Evolutionary conservation across 805 yeast species (phyloP).

Genomic region (Kuraishia molischiana): DNA sequence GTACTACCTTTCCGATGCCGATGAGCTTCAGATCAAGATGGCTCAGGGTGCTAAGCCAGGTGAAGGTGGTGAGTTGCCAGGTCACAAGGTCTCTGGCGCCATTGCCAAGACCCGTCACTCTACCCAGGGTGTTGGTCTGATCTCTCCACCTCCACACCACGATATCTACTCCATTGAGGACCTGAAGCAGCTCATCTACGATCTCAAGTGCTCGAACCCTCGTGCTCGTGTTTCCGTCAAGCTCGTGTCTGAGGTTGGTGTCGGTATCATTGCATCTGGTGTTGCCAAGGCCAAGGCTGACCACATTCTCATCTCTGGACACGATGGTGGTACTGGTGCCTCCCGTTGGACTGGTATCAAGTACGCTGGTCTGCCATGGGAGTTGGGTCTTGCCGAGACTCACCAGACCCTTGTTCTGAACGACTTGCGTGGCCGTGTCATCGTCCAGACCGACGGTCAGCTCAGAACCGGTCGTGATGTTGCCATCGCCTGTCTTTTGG

Average conservation of each 20-base stretch:
- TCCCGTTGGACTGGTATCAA: slow-evolving; percentile 96
- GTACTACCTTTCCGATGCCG: slow-evolving; percentile 89
- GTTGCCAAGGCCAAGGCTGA: slow-evolving; percentile 99
- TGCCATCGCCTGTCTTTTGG: slow-evolving; percentile 90
- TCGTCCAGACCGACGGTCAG: slow-evolving; percentile 98
- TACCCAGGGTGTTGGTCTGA: slow-evolving; percentile 92
- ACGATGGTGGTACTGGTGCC: slow-evolving; percentile 99
- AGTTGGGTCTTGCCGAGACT: slow-evolving; percentile 94
- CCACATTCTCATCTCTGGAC: slow-evolving; percentile 91
- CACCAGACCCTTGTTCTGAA: slow-evolving; percentile 88
- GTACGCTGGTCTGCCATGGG: slow-evolving; percentile 98
- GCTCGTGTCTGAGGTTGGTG: slow-evolving; percentile 96
- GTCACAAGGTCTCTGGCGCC: slow-evolving; percentile 77
- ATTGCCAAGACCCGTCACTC: slow-evolving; percentile 96
- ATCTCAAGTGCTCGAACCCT: slow-evolving; percentile 93
- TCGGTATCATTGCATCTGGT: slow-evolving; percentile 98
- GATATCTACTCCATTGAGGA: slow-evolving; percentile 98
- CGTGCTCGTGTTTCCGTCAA: slow-evolving; percentile 95
- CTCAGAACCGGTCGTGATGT: slow-evolving; percentile 52
- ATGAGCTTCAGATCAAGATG: slow-evolving; percentile 95
- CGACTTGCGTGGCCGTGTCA: slow-evolving; percentile 51
- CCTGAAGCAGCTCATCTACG: slow-evolving; percentile 92
- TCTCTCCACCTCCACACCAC: slow-evolving; percentile 98
- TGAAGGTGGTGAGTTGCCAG: slow-evolving; percentile 98
- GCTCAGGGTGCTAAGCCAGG: slow-evolving; percentile 99